Base-by-base conservation (phyloP, 495 filamentous ascomycete species). In the Tuber magnatum region DNA sequence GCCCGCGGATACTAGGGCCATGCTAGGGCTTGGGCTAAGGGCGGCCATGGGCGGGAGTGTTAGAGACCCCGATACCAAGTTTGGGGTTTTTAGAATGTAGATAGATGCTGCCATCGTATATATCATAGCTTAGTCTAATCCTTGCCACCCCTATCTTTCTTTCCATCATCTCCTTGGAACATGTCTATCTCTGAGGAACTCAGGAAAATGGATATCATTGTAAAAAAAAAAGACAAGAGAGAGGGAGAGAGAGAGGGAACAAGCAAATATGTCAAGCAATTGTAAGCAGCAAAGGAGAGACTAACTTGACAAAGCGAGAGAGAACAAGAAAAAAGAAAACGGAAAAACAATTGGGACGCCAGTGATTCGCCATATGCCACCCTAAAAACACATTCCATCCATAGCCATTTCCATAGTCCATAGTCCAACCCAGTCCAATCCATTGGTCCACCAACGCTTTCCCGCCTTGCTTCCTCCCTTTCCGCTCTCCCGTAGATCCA, bases 61-160 rank as follows among this genome's bases (percentile, higher is more conserved):
- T 68, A 85, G 89, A 74, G 86, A 86, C 76, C 83, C 85, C 70
- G 87, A 89, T 80, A 97, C 92, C 32, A 90, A 86, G 83, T 99
- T 96, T 88, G 95, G 95, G 48, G 92, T 99, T 18, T 99, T 98
- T 86, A 91, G 95, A 84, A 99, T 99, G 95, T 99, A 81, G 56
- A 83, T 70, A 24, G 22, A 41, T 20, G 56, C 32, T 8, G 56
- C 18, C 14, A 65, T 35, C 56, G 56, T 35, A 65, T 65, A 65
- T n/a, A n/a, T n/a, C n/a, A n/a, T 35, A 65, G 28, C 56, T 32
- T 35, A 28, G 51, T 14, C 9, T 61, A 61, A 61, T 61, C 51
- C 51, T 61, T 61, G 51, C 24, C 51, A 61, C 14, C 51, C 10
- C 14, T 28, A 61, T 32, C 51, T 56, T 56, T 28, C 48, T 61